Evolutionary conservation across 1,284 basidiomycete genomes (phyloP).

Genomic region (Sanghuangporus sanghuang): DNA sequence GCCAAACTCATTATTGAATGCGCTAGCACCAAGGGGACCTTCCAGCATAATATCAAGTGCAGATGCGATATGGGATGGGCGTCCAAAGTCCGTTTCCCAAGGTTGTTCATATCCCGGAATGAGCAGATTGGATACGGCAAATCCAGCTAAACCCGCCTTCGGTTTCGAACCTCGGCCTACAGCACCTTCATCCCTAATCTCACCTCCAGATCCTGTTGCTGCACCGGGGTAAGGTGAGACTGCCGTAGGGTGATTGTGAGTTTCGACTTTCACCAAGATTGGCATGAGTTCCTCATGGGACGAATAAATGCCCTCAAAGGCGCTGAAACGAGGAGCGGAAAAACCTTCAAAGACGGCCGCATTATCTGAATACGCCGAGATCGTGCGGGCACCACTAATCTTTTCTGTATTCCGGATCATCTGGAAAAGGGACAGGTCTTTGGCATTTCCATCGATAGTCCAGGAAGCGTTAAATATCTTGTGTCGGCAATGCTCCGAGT

Average conservation of each 20-base stretch:
- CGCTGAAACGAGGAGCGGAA: conserved; percentile 74
- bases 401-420: conserved; percentile 99
- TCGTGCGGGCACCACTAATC: conserved; percentile 69
- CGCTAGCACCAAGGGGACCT: conserved; percentile 89
- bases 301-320: conserved; percentile 53
- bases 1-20: conserved; percentile 99
- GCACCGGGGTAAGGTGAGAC: conserved; percentile 98
- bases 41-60: conserved; percentile 97
- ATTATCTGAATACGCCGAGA: conserved; percentile 98
- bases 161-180: conserved; percentile 94
- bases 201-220: conserved; percentile 95
- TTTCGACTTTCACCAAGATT: conserved; percentile 97
- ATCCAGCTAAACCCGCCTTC: conserved; percentile 93
- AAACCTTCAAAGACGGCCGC: conserved; percentile 91
- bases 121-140: conserved; percentile 92
- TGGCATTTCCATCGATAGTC: conserved; percentile 75
- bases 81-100: conserved; percentile 91
- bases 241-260: conserved; percentile 98
- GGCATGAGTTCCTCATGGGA: conserved; percentile 71
- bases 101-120: conserved; percentile 86
- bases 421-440: conserved; percentile 82
- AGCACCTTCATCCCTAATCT: conserved; percentile 97
- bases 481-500: conserved; percentile 99
- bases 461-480: conserved; percentile 99
- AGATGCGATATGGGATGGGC: conserved; percentile 87